These are phyloP conservation scores for Aspergillus baeticus DNA, from an alignment of 495 filamentous ascomycete genomes.

Conservation along the genomic window DNA sequence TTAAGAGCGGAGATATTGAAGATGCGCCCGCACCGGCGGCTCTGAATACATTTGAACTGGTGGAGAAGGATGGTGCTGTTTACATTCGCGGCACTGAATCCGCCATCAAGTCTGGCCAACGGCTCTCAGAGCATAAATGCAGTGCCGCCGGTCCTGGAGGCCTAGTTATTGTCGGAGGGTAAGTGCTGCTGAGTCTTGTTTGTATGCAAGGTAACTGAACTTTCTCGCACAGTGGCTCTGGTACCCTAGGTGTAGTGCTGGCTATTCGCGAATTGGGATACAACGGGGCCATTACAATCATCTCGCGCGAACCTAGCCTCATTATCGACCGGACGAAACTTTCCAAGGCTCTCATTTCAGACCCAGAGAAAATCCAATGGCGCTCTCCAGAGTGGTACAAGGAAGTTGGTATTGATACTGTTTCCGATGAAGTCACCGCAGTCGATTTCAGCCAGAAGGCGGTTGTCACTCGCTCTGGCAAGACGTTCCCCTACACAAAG, in stretches of 20 bases:
- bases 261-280: slow-evolving; percentile 78
- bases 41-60: slow-evolving; percentile 74
- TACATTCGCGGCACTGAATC: slow-evolving; percentile 81
- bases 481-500: slow-evolving; percentile 75
- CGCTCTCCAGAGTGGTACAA: slow-evolving; percentile 75
- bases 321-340: slow-evolving; percentile 95
- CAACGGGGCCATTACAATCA: slow-evolving; percentile 75
- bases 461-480: slow-evolving; percentile 69
- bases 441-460: slow-evolving; percentile 75
- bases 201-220: neutral
- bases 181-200: slow-evolving; percentile 20
- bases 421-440: slow-evolving; percentile 70
- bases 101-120: slow-evolving; percentile 72
- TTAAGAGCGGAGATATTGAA: slow-evolving; percentile 87
- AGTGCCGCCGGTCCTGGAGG: slow-evolving; percentile 61
- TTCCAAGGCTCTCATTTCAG: slow-evolving; percentile 89
- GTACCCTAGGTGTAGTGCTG: slow-evolving; percentile 75
- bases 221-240: slow-evolving; percentile 60
- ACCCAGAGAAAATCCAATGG: slow-evolving; percentile 72
- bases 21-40: slow-evolving; percentile 87
- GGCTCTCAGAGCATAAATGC: slow-evolving; percentile 73
- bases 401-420: slow-evolving; percentile 66
- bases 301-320: slow-evolving; percentile 78
- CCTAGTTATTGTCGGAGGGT: slow-evolving; percentile 85
- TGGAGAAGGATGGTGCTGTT: slow-evolving; percentile 74